phyloP scores from a whole-genome alignment of 2,329 filamentous ascomycete genomes.

The Teratosphaeriaceae sp. region DNA sequence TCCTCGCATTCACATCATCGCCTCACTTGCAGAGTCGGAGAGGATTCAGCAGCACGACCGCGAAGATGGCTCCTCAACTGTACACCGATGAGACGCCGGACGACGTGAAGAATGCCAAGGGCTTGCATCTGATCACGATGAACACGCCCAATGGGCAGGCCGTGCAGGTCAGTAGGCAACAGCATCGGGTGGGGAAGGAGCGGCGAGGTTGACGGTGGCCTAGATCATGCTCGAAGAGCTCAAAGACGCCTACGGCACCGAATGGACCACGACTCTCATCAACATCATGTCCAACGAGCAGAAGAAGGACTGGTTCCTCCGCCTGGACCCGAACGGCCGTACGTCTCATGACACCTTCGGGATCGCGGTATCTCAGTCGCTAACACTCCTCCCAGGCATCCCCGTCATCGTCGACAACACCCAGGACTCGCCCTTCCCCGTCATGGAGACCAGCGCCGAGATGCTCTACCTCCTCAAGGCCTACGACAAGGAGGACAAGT shows the following conservation, averaged over 20 bases:
- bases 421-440: slow-evolving; percentile 42
- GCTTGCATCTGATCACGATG: slow-evolving; percentile 47
- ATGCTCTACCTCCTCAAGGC: slow-evolving; percentile 48
- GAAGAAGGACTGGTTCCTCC: slow-evolving; percentile 51
- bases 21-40: background rate
- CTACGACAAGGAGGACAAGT: slow-evolving; percentile 43
- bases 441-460: slow-evolving; percentile 49
- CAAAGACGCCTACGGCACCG: slow-evolving; percentile 42
- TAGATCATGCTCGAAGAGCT: slow-evolving; percentile 52
- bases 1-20: background rate
- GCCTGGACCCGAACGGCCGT: too few species aligned
- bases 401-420: slow-evolving; percentile 47
- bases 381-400: too few species aligned
- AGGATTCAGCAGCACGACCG: slow-evolving; percentile 2
- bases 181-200: too few species aligned
- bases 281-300: slow-evolving; percentile 48
- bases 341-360: too few species aligned
- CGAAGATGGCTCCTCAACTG: slow-evolving; percentile 34
- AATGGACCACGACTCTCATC: slow-evolving; percentile 44
- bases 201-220: slow-evolving; percentile 27
- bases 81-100: slow-evolving; percentile 41
- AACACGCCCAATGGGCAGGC: slow-evolving; percentile 47
- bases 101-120: slow-evolving; percentile 43
- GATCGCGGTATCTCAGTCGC: too few species aligned
- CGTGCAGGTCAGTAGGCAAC: slow-evolving; percentile 25